These are phyloP conservation scores for Aspergillus avenaceus DNA, from an alignment of 495 filamentous ascomycete species.

Conservation along the genomic window DNA sequence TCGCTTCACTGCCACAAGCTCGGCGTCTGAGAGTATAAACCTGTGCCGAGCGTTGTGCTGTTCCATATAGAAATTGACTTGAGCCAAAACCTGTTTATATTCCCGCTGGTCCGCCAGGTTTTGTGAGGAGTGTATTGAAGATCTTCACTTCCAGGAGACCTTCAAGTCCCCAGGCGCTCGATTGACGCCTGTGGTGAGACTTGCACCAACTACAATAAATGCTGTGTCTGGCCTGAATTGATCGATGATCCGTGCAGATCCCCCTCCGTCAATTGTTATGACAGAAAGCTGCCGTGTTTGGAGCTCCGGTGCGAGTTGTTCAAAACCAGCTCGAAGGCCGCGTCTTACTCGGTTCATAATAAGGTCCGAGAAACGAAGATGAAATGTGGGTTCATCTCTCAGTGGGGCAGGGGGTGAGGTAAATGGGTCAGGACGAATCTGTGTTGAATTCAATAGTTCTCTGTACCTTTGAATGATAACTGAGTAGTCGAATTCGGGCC, in stretches of 20 bases:
- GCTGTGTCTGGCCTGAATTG: conserved; percentile 11
- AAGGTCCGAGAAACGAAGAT: conserved; percentile 5
- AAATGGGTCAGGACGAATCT: no score
- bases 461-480: no score
- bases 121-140: neutral
- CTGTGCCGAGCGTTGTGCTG: conserved; percentile 9
- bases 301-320: conserved; percentile 2
- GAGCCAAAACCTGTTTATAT: conserved; percentile 12
- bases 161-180: conserved; percentile 15
- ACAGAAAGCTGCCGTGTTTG: neutral
- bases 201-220: neutral
- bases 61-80: conserved; percentile 16
- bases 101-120: neutral
- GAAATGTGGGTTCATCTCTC: no score
- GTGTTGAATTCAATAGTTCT: no score
- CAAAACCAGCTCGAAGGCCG: conserved; percentile 7
- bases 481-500: no score
- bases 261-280: conserved; percentile 7
- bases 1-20: neutral
- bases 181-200: conserved; percentile 2
- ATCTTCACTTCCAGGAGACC: conserved; percentile 17
- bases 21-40: conserved; percentile 4
- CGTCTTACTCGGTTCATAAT: conserved; percentile 4
- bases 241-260: conserved; percentile 2
- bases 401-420: no score